phyloP scores from a whole-genome alignment of 352 stramenopile species.

The Aphanomyces euteiches region DNA sequence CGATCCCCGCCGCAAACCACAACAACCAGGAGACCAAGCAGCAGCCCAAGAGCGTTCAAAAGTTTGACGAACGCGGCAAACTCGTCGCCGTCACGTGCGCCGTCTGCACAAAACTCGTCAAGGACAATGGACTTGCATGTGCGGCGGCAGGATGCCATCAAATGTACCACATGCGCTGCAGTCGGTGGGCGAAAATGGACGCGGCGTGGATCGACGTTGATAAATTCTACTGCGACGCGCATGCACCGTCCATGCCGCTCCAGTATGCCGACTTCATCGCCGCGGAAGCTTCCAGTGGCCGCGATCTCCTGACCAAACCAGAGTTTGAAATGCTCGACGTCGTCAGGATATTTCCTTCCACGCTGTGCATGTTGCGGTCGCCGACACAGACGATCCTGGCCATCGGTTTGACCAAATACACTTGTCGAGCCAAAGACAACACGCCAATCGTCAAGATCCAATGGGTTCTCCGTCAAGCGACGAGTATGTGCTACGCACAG shows the following conservation, averaged over 20 bases:
- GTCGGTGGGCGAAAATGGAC: slow-evolving; percentile 49
- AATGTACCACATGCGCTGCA: slow-evolving; percentile 62
- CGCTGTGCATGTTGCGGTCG: slow-evolving; percentile 38
- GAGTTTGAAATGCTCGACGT: slow-evolving; percentile 43
- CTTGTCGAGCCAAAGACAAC: slow-evolving; percentile 27
- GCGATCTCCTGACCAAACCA: slow-evolving; percentile 45
- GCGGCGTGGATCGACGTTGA: slow-evolving; percentile 33
- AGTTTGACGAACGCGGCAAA: slow-evolving; percentile 57
- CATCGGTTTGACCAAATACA: slow-evolving; percentile 44
- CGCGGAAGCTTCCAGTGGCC: slow-evolving; percentile 36
- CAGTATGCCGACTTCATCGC: slow-evolving; percentile 62
- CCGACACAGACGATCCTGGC: slow-evolving; percentile 42
- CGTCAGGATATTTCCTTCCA: not conserved
- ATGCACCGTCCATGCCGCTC: slow-evolving; percentile 36
- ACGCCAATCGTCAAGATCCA: slow-evolving; percentile 12
- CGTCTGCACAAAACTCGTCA: slow-evolving; percentile 43
- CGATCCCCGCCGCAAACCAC: slow-evolving; percentile 28
- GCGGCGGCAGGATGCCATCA: slow-evolving; percentile 50
- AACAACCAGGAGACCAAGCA: slow-evolving; percentile 6
- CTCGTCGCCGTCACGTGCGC: slow-evolving; percentile 49
- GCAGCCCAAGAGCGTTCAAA: slow-evolving; percentile 41
- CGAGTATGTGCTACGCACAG: not conserved
- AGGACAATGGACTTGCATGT: slow-evolving; percentile 42
- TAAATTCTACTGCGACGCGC: slow-evolving; percentile 52
- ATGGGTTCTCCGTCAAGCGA: slow-evolving; percentile 1